A percentile compares a stretch with the other conserved stretches of the same genome.
phyloP scores from a whole-genome alignment of 768 basidiomycete genomes.

The Kwoniella bestiolae region DNA sequence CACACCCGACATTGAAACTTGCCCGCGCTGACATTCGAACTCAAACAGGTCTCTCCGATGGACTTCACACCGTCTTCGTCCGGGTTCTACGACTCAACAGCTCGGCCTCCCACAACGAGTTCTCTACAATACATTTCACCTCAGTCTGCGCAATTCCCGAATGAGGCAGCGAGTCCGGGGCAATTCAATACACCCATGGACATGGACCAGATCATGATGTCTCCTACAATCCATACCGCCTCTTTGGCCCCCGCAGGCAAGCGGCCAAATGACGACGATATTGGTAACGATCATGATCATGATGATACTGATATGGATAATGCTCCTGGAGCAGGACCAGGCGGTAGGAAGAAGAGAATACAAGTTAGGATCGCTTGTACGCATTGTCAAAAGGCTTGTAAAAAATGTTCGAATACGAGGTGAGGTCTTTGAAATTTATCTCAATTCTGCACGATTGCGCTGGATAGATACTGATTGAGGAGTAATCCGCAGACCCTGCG shows the following conservation, averaged over 20 bases:
- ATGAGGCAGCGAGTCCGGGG: not conserved
- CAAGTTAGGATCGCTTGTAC: conserved; percentile 56
- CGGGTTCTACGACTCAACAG: not conserved
- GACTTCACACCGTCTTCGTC: not conserved
- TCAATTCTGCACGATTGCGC: not conserved
- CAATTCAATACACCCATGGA: no score
- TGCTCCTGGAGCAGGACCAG: conserved; percentile 2
- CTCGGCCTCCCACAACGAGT: not conserved
- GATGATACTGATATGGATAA: not conserved
- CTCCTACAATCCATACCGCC: not conserved
- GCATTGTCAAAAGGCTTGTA: conserved; percentile 56
- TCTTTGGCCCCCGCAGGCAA: no score
- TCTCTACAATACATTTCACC: not conserved
- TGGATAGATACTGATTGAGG: not conserved
- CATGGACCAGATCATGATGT: not conserved
- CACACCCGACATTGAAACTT: not conserved
- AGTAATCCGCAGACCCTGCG: conserved; percentile 43
- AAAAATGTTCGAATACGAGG: conserved; percentile 55
- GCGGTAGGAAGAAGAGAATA: conserved; percentile 42
- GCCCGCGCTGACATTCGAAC: not conserved
- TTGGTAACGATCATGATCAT: not conserved
- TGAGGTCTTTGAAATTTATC: conserved; percentile 16
- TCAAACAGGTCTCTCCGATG: not conserved
- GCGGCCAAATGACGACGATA: not conserved
- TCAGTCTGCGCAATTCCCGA: not conserved